Percentiles rank a stretch among this genome's conserved stretches.
Conservation (phyloP, 768 basidiomycete species). For the Rossbeevera mucosa region DNA sequence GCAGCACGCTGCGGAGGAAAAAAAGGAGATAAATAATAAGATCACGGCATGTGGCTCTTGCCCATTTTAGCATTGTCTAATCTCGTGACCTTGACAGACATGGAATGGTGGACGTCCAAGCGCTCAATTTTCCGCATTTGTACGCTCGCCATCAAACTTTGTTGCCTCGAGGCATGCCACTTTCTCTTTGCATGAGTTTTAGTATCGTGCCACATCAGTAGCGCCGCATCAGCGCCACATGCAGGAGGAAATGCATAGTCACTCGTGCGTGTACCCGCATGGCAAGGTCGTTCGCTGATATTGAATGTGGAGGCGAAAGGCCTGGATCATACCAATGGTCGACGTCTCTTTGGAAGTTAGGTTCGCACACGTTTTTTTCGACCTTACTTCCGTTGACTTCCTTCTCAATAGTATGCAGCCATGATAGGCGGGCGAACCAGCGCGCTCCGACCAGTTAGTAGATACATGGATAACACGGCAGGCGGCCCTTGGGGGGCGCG, state of each 20-base stretch:
- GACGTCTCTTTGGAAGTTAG: neutral
- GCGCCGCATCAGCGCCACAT: constrained; percentile 18
- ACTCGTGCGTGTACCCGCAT: neutral
- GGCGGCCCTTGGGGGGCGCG: constrained; percentile 23
- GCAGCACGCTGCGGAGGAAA: neutral
- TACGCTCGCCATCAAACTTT: constrained; percentile 24
- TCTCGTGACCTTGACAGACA: constrained; percentile 13
- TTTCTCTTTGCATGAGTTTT: constrained; percentile 1
- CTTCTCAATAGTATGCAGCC: neutral
- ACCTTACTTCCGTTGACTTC: neutral
- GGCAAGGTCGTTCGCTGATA: constrained; percentile 15
- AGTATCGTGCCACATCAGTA: neutral
- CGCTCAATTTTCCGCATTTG: constrained; percentile 2
- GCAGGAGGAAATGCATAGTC: constrained; percentile 6
- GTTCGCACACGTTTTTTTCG: neutral
- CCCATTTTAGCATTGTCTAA: constrained; percentile 7
- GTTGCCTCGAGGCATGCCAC: constrained; percentile 25
- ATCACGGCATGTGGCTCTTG: constrained; percentile 6
- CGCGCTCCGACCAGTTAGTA: neutral
- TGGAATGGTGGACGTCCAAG: constrained; percentile 1
- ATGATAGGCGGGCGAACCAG: constrained; percentile 7
- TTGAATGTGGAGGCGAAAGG: constrained; percentile 8
- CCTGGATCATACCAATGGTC: neutral
- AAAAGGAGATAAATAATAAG: neutral
- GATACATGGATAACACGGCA: neutral